Conservation (phyloP, 352 stramenopile species). For the Phytophthora litchii region DNA sequence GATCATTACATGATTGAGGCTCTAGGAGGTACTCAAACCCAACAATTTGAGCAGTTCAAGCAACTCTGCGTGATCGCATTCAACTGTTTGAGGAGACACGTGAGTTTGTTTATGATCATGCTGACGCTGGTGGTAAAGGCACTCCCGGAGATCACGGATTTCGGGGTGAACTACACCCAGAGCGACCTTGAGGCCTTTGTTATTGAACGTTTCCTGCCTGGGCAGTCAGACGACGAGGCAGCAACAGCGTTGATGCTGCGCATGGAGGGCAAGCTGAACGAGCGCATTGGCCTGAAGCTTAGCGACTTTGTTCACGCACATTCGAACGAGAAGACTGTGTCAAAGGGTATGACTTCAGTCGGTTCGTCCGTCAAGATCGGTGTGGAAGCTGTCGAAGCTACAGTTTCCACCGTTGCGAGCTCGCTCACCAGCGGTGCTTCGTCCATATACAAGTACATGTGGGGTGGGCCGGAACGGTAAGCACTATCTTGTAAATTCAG, state of each 20-base stretch:
- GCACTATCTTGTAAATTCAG: conserved; percentile 16
- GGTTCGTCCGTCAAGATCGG: conserved; percentile 84
- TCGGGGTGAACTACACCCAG: conserved; percentile 85
- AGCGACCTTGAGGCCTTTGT: conserved; percentile 85
- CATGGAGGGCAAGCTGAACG: conserved; percentile 89
- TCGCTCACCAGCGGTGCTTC: conserved; percentile 75
- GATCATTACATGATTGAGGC: conserved; percentile 93
- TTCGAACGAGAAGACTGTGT: conserved; percentile 86
- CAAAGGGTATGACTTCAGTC: conserved; percentile 80
- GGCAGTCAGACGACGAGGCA: conserved; percentile 82
- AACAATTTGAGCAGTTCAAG: conserved; percentile 88
- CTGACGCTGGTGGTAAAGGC: conserved; percentile 83
- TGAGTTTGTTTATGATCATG: conserved; percentile 90
- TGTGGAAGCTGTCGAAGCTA: conserved; percentile 72
- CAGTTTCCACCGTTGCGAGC: conserved; percentile 79
- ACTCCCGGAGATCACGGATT: conserved; percentile 86
- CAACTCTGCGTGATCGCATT: conserved; percentile 87
- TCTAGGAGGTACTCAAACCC: conserved; percentile 76
- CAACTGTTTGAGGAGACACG: conserved; percentile 85
- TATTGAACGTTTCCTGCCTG: conserved; percentile 82
- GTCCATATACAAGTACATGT: conserved; percentile 90
- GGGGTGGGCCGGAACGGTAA: conserved; percentile 46
- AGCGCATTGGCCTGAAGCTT: conserved; percentile 85
- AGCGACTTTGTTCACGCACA: conserved; percentile 89
- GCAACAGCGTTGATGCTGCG: conserved; percentile 80